These are phyloP conservation scores for Syzygium aromaticum DNA, from an alignment of 345 rosid species.

Conservation along the genomic window DNA sequence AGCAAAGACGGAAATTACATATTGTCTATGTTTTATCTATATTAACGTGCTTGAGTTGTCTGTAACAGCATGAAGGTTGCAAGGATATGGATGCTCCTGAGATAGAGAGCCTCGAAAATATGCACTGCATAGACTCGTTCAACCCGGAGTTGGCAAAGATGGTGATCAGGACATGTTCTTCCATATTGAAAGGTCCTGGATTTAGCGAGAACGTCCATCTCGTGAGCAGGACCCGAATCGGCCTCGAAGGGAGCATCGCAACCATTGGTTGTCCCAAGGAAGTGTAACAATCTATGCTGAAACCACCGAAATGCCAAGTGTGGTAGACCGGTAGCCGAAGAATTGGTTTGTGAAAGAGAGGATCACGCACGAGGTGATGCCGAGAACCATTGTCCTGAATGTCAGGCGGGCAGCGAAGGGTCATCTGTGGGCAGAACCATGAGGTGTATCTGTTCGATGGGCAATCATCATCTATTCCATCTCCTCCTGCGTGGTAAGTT, in stretches of 20 bases:
- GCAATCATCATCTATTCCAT: slow-evolving; percentile 27
- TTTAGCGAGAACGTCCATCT: slow-evolving; percentile 34
- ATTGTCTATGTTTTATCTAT: background rate
- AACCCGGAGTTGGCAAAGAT: slow-evolving; percentile 45
- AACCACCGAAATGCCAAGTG: slow-evolving; percentile 19
- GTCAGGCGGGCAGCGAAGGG: slow-evolving; percentile 33
- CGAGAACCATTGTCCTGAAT: slow-evolving; percentile 51
- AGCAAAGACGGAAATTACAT: background rate
- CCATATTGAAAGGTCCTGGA: slow-evolving; percentile 41
- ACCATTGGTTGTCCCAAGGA: slow-evolving; percentile 39
- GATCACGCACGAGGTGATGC: slow-evolving; percentile 23
- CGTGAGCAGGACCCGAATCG: slow-evolving; percentile 16
- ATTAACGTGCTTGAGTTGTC: slow-evolving; percentile 25
- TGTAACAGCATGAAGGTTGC: slow-evolving; percentile 17
- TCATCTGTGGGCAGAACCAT: slow-evolving; percentile 48
- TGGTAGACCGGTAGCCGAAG: slow-evolving; percentile 38
- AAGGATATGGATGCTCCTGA: slow-evolving; percentile 7
- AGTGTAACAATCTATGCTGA: slow-evolving; percentile 38
- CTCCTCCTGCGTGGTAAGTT: slow-evolving; percentile 5
- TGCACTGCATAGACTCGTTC: slow-evolving; percentile 25
- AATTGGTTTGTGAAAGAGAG: slow-evolving; percentile 50
- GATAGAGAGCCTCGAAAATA: slow-evolving; percentile 42
- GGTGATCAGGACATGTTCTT: slow-evolving; percentile 49
- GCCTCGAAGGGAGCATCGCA: slow-evolving; percentile 29
- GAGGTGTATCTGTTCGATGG: slow-evolving; percentile 53